Evolutionary conservation across 495 filamentous ascomycete genomes (phyloP).

Genomic region (Aspergillus hancockii): DNA sequence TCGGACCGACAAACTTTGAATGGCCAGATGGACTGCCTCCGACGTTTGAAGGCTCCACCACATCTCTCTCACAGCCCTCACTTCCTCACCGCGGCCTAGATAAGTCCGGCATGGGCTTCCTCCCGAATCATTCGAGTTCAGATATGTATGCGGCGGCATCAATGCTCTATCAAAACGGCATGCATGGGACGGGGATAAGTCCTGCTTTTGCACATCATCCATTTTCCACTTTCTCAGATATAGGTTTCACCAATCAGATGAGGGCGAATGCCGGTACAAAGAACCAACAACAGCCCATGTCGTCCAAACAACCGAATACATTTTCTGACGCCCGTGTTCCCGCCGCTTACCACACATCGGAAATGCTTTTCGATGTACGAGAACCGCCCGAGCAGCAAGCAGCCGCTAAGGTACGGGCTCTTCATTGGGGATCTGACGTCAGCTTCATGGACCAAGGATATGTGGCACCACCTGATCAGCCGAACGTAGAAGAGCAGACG

Average conservation of each 20-base stretch:
- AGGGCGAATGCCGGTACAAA: slow-evolving; percentile 23
- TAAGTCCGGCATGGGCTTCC: slow-evolving; percentile 25
- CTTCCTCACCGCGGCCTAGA: slow-evolving; percentile 30
- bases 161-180: slow-evolving; percentile 45
- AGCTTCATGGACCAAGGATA: slow-evolving; percentile 61
- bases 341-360: slow-evolving; percentile 42
- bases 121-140: slow-evolving; percentile 26
- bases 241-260: slow-evolving; percentile 25
- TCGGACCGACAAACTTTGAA: slow-evolving; percentile 45
- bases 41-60: slow-evolving; percentile 60
- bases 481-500: slow-evolving; percentile 56
- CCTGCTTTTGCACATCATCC: slow-evolving; percentile 32
- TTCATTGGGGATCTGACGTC: slow-evolving; percentile 68
- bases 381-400: slow-evolving; percentile 41
- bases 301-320: slow-evolving; percentile 15
- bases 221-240: slow-evolving; percentile 29
- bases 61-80: slow-evolving; percentile 57
- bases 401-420: slow-evolving; percentile 36
- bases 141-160: slow-evolving; percentile 56
- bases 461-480: slow-evolving; percentile 51
- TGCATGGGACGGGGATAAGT: slow-evolving; percentile 32
- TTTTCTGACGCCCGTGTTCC: slow-evolving; percentile 27
- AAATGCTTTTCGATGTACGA: slow-evolving; percentile 48
- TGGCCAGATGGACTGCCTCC: slow-evolving; percentile 60
- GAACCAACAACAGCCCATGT: slow-evolving; percentile 15